Conservation (phyloP, 1,284 basidiomycete genomes). For the Bondarzewia mesenterica region DNA sequence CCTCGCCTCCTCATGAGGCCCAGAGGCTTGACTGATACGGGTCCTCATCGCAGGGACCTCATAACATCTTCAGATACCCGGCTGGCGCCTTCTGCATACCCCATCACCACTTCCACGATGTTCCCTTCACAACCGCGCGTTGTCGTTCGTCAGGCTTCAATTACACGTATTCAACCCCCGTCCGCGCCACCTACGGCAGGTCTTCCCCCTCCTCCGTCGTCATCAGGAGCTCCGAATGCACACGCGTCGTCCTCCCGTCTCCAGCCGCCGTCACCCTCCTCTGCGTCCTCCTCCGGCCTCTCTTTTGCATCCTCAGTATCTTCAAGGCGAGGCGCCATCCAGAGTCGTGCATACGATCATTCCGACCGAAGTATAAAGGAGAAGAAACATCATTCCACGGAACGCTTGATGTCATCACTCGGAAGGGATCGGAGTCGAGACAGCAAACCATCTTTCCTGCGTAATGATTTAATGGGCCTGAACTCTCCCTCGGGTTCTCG, state of each 20-base stretch:
- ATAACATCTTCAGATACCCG: constrained; percentile 4
- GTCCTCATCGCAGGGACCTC: neutral
- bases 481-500: neutral
- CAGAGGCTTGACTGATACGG: constrained; percentile 43
- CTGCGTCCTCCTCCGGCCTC: constrained; percentile 26
- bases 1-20: constrained; percentile 23
- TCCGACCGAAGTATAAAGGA: constrained; percentile 14
- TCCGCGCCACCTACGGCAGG: constrained; percentile 9
- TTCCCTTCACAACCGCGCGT: constrained; percentile 12
- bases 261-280: constrained; percentile 2
- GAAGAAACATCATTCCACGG: constrained; percentile 2
- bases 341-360: constrained; percentile 15
- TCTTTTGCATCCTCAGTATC: constrained; percentile 36
- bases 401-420: constrained; percentile 1
- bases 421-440: constrained; percentile 1
- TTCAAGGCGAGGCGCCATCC: constrained; percentile 19
- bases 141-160: constrained; percentile 13
- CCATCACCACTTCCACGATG: neutral
- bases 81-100: neutral
- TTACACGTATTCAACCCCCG: constrained; percentile 8
- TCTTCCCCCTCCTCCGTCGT: constrained; percentile 11
- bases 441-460: neutral
- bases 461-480: neutral
- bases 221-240: neutral
- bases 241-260: neutral